A percentile compares a stretch with the other conserved stretches of the same genome.
phyloP scores from a whole-genome alignment of 1,139 yeast species.

The Nakaseomyces sp. region DNA sequence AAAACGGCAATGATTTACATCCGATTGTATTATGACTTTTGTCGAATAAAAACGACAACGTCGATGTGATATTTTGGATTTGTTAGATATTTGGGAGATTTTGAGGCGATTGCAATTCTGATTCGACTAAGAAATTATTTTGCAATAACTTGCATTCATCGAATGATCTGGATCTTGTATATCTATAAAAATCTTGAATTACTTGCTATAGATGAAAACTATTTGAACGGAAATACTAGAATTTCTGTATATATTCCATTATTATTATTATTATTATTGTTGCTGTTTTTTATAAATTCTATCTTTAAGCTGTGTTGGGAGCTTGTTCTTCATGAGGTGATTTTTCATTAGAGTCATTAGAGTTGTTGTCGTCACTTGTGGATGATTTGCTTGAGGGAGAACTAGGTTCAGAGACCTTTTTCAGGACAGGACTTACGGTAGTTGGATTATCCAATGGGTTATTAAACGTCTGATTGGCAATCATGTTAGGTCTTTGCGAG shows the following conservation, averaged over 20 bases:
- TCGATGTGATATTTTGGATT: too few relatives aligned
- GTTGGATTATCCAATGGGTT: constrained; percentile 4
- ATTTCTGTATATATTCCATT: too few relatives aligned
- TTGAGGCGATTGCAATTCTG: too few relatives aligned
- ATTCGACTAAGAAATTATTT: too few relatives aligned
- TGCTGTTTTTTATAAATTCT: neutral
- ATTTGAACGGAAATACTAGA: too few relatives aligned
- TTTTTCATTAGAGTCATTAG: neutral
- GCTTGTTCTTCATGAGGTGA: neutral
- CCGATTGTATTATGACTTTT: neutral
- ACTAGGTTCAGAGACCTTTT: neutral
- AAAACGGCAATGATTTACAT: neutral
- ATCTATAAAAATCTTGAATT: too few relatives aligned
- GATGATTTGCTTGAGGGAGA: neutral
- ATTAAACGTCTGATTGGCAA: constrained; percentile 5
- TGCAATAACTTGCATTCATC: too few relatives aligned
- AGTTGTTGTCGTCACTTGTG: neutral
- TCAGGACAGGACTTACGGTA: neutral
- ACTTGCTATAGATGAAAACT: too few relatives aligned
- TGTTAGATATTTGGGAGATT: too few relatives aligned
- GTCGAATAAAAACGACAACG: neutral
- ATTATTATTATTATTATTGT: too few relatives aligned
- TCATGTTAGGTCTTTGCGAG: constrained; percentile 1
- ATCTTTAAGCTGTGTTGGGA: neutral
- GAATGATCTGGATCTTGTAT: too few relatives aligned